Evolutionary conservation across 345 rosid genomes (phyloP).

Genomic region (Clausena lansium): DNA sequence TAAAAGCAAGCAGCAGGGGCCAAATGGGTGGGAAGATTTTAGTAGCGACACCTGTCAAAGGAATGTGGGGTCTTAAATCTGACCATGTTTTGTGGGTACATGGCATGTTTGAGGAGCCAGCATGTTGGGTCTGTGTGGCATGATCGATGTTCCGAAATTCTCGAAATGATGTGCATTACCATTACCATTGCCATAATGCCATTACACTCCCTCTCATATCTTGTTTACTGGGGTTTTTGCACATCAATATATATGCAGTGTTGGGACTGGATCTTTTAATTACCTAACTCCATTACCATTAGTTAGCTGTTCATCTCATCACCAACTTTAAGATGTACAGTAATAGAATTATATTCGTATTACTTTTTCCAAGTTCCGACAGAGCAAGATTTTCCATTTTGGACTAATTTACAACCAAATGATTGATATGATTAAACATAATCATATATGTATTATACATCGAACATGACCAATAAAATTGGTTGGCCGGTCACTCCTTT

Average conservation of each 20-base stretch:
- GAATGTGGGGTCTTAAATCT: constrained; percentile 29
- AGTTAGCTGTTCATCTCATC: not conserved
- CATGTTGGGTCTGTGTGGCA: constrained; percentile 47
- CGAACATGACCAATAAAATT: not conserved
- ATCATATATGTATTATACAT: not conserved
- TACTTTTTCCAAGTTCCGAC: not conserved
- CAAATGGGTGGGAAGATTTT: constrained; percentile 17
- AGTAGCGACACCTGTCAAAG: constrained; percentile 36
- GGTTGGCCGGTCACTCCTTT: not conserved
- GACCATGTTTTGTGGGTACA: constrained; percentile 30
- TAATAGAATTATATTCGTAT: too few relatives aligned
- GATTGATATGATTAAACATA: constrained; percentile 8
- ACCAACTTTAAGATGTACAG: not conserved
- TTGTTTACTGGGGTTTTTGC: not conserved
- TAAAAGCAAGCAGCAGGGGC: constrained; percentile 17
- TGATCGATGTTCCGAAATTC: constrained; percentile 49
- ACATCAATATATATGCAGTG: not conserved
- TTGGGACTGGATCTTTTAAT: not conserved
- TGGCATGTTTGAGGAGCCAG: constrained; percentile 42
- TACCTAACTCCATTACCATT: not conserved
- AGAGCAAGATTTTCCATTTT: constrained; percentile 2
- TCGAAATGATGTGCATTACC: constrained; percentile 24
- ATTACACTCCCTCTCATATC: not conserved
- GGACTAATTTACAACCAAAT: constrained; percentile 10
- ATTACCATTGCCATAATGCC: too few relatives aligned